Evolutionary conservation across 2,329 filamentous ascomycete genomes (phyloP).

Genomic region (Kalmusia sp.): DNA sequence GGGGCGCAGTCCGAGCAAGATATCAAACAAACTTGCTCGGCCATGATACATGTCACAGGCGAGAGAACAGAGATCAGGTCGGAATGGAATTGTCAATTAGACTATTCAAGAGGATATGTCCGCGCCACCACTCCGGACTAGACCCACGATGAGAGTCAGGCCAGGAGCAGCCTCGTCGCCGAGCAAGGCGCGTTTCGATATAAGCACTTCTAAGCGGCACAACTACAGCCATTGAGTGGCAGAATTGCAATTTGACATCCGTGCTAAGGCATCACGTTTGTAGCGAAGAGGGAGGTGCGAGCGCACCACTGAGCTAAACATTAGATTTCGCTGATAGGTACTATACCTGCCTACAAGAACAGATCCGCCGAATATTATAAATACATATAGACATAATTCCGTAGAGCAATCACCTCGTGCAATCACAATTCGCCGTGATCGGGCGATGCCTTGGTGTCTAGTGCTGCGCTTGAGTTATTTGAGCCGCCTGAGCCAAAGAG

Average conservation of each 20-base stretch:
- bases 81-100: not conserved
- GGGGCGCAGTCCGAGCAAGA: not conserved
- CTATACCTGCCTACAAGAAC: constrained; percentile 20
- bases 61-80: not conserved
- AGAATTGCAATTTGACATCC: constrained; percentile 99
- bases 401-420: not conserved
- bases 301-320: constrained; percentile 20
- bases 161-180: constrained; percentile 31
- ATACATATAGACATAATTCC: constrained; percentile 34
- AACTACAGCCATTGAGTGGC: constrained; percentile 83
- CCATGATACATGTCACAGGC: not conserved
- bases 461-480: not conserved
- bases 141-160: constrained; percentile 10
- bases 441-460: constrained; percentile 25
- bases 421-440: constrained; percentile 52
- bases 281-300: constrained; percentile 1
- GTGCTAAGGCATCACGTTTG: constrained; percentile 67
- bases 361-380: constrained; percentile 31
- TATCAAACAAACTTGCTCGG: constrained; percentile 7
- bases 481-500: constrained; percentile 30
- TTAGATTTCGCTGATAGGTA: constrained; percentile 30
- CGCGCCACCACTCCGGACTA: constrained; percentile 22
- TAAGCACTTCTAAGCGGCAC: constrained; percentile 96
- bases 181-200: constrained; percentile 31
- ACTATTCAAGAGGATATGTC: constrained; percentile 19